phyloP scores from a whole-genome alignment of 768 basidiomycete genomes.

The Russula sp. region DNA sequence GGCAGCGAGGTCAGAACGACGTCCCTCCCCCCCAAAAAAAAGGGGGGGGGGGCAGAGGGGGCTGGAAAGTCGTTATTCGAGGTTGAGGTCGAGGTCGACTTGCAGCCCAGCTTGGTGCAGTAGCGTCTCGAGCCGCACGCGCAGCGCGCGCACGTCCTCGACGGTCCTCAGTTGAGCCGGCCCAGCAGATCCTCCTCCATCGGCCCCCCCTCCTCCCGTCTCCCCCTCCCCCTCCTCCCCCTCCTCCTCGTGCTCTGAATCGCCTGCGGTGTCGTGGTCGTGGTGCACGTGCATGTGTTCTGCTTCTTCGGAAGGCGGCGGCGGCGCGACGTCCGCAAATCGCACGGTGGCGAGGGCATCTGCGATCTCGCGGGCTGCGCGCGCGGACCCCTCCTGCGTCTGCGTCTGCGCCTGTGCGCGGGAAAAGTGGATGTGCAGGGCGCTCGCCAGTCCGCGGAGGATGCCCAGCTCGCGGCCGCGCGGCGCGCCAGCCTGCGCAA shows the following conservation, averaged over 20 bases:
- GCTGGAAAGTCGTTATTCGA: not conserved
- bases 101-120: conserved; percentile 6
- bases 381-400: conserved; percentile 21
- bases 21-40: too few relatives aligned
- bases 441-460: conserved; percentile 60
- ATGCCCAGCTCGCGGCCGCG: conserved; percentile 72
- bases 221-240: not conserved
- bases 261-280: conserved; percentile 37
- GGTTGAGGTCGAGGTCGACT: conserved; percentile 1
- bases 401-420: conserved; percentile 24
- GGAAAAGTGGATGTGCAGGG: conserved; percentile 27
- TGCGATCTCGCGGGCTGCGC: conserved; percentile 41
- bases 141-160: conserved; percentile 11
- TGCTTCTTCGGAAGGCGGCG: conserved; percentile 64
- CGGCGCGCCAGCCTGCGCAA: conserved; percentile 63
- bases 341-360: conserved; percentile 51
- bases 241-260: not conserved
- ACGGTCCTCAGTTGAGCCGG: not conserved
- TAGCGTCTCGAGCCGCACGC: conserved; percentile 2
- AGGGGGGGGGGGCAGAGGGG: too few relatives aligned
- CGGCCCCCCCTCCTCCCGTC: not conserved
- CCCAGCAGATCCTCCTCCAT: not conserved
- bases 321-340: conserved; percentile 67
- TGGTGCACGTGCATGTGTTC: conserved; percentile 58
- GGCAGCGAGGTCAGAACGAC: not conserved